A percentile compares a stretch with the other conserved stretches of the same genome.
Evolutionary conservation across 2,329 filamentous ascomycete species (phyloP).

Genomic region (Bimuria novae-zelandiae): DNA sequence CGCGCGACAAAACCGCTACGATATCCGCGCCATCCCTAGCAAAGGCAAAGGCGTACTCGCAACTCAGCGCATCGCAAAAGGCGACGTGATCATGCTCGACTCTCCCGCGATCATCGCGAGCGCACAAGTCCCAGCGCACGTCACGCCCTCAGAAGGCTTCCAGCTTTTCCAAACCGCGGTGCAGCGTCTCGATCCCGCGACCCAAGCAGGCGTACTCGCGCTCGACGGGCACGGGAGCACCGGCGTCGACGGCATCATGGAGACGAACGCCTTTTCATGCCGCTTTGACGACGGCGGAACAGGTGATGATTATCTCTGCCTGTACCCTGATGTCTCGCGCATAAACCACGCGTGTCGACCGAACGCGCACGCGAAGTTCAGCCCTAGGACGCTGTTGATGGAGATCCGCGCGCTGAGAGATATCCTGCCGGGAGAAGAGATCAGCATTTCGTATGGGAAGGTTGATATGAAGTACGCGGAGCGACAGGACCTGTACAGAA

Average conservation of each 20-base stretch:
- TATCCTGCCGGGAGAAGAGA: slow-evolving; percentile 27
- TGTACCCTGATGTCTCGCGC: slow-evolving; percentile 27
- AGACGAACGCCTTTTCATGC: slow-evolving; percentile 32
- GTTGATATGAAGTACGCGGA: slow-evolving; percentile 25
- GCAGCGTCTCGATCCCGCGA: slow-evolving; percentile 12
- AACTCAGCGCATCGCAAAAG: slow-evolving; percentile 17
- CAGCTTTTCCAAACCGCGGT: slow-evolving; percentile 19
- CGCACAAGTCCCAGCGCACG: slow-evolving; percentile 20
- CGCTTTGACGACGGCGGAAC: slow-evolving; percentile 24
- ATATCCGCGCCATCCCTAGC: slow-evolving; percentile 22
- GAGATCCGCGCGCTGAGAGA: slow-evolving; percentile 26
- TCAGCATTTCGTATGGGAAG: slow-evolving; percentile 28
- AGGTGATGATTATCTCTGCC: slow-evolving; percentile 29
- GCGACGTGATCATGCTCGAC: slow-evolving; percentile 26
- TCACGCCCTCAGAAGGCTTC: slow-evolving; percentile 16
- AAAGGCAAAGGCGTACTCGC: slow-evolving; percentile 32
- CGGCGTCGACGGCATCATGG: slow-evolving; percentile 25
- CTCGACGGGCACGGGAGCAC: slow-evolving; percentile 23
- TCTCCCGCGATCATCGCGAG: slow-evolving; percentile 26
- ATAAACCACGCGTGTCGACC: slow-evolving; percentile 33
- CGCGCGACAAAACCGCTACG: slow-evolving; percentile 8
- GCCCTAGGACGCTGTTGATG: slow-evolving; percentile 24
- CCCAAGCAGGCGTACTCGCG: slow-evolving; percentile 13
- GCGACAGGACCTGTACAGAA: slow-evolving; percentile 22
- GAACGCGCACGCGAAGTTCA: slow-evolving; percentile 29